Conservation (phyloP, 2,329 filamentous ascomycete genomes). For the Colletotrichum spaethianum region DNA sequence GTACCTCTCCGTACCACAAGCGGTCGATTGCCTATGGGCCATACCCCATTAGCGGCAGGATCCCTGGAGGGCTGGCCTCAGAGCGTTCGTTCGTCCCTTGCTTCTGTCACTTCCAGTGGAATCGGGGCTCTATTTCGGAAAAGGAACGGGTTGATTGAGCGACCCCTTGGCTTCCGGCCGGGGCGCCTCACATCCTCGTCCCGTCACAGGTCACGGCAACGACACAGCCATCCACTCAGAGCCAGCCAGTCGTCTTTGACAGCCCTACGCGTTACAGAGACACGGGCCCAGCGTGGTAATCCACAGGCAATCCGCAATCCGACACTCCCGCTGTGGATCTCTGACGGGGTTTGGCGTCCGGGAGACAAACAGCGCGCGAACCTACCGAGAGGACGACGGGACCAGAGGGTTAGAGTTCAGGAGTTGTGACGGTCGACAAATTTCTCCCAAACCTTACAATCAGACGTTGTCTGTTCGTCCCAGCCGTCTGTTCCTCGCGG, state of each 20-base stretch:
- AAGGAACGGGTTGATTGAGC: not conserved
- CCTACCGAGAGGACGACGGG: constrained; percentile 14
- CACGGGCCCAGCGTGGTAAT: constrained; percentile 4
- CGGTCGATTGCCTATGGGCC: not conserved
- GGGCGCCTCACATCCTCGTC: constrained; percentile 12
- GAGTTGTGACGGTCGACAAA: constrained; percentile 4
- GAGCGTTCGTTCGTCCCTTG: not conserved
- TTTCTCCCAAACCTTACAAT: constrained; percentile 12
- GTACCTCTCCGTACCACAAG: not conserved
- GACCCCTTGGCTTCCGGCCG: not conserved
- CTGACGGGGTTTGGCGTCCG: constrained; percentile 1
- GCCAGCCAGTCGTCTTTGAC: constrained; percentile 1
- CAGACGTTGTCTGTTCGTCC: constrained; percentile 11
- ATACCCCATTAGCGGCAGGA: not conserved
- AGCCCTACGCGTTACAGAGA: constrained; percentile 25
- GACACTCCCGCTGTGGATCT: constrained; percentile 34
- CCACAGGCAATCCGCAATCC: constrained; percentile 12
- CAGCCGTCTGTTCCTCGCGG: constrained; percentile 21
- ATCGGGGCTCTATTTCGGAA: constrained; percentile 15
- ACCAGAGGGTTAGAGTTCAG: constrained; percentile 15
- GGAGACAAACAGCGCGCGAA: constrained; percentile 23
- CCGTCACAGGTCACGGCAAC: constrained; percentile 31
- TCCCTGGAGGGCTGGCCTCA: too few species aligned
- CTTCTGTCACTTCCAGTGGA: not conserved
- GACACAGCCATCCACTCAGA: not conserved